Evolutionary conservation across 306 rosid species (phyloP), one percentile per base, ranked within the genome.

Genomic region (Pachyrhizus erosus): DNA sequence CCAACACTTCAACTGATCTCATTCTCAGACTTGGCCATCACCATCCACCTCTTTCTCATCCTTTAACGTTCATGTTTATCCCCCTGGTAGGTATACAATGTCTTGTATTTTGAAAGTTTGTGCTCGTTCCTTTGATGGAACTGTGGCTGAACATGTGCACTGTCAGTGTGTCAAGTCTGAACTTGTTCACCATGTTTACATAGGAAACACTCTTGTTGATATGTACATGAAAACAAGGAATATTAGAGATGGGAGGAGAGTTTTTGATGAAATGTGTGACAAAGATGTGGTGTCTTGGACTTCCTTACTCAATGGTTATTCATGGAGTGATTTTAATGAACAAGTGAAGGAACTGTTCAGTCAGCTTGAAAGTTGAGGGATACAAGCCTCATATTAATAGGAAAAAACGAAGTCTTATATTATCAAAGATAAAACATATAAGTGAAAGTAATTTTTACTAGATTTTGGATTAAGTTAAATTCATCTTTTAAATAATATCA

Each of bases 251-350:
- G 98, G 94, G 55, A 87, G 88, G 85, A 88, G 78, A 82, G 92
- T 80, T 79, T 94, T 94, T 82, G 90, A 91, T 67, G 93, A 90
- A 82, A 92, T 94, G 97, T 82, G 70, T 75, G 82, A 76, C 39
- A 90, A 82, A 76, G 92, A 91, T 91, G 93, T 91, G 37, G 97
- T 89, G 77, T 82, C 97, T 2, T 94, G 98, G 98, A 94, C 91
- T 43, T 90, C 97, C 4, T 73, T 94, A 87, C 73, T 92, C 1
- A 70, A 91, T 0, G 97, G 97, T 34, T 94, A 91, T 83, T 86
- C 87, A 0, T 62, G 81, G 72, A 88, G 89, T 39, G 91, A 88
- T 24, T 71, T 82, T 75, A 80, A 83, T 20, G 87, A 76, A 37
- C 75, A 2, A 12, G 87, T 84, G 5, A 54, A 89, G 51, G 86